Conservation (phyloP, 169 alveolate species). For the Miamiensis avidus region DNA sequence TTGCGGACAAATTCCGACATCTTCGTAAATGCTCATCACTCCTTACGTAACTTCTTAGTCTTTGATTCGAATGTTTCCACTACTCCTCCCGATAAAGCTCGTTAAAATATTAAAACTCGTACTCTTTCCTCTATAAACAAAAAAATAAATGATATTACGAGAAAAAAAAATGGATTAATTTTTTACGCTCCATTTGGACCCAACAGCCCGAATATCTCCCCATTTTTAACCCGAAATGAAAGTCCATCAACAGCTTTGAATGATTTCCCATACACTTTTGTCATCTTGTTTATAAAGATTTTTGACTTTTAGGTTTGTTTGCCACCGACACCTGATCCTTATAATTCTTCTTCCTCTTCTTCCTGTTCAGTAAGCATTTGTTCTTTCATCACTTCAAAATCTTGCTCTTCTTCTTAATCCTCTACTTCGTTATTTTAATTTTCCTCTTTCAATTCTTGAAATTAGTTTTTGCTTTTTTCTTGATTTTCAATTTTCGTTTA, state of each 20-base stretch:
- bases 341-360: not conserved
- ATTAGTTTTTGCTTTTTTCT: no score
- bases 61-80: conserved; percentile 51
- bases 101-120: conserved; percentile 61
- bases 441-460: no score
- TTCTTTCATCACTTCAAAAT: not conserved
- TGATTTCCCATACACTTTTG: conserved; percentile 34
- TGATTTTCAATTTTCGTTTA: no score
- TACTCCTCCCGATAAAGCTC: conserved; percentile 45
- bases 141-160: no score
- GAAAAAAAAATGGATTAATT: no score
- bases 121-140: no score
- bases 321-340: no score
- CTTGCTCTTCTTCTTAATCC: not conserved
- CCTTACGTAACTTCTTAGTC: conserved; percentile 26
- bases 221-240: conserved; percentile 59
- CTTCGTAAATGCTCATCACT: conserved; percentile 16
- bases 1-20: conserved; percentile 47
- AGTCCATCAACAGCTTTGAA: conserved; percentile 36
- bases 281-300: no score
- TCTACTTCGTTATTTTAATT: no score
- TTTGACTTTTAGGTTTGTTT: no score
- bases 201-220: conserved; percentile 72
- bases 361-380: conserved; percentile 2
- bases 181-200: conserved; percentile 85